phyloP scores from a whole-genome alignment of 345 rosid genomes.

The Gossypium stocksii region DNA sequence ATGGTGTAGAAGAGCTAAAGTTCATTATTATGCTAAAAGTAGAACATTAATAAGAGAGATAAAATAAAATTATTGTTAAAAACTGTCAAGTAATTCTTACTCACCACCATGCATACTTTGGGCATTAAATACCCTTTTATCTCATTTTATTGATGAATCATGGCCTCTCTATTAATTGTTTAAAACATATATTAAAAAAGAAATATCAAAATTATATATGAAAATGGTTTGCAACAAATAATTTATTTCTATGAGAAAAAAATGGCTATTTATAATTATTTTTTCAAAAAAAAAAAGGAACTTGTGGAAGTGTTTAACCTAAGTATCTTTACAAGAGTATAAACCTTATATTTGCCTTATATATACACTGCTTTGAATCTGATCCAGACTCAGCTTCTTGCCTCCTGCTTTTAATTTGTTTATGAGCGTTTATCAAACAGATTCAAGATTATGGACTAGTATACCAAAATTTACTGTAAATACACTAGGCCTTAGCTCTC shows the following conservation, averaged over 20 bases:
- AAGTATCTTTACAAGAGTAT: constrained; percentile 37
- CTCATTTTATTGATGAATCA: too few species aligned
- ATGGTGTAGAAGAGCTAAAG: too few species aligned
- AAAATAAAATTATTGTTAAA: too few species aligned
- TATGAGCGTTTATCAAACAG: constrained; percentile 31
- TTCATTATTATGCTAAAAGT: too few species aligned
- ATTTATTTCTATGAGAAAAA: neutral
- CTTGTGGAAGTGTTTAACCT: neutral
- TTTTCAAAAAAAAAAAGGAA: neutral
- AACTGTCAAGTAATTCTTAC: too few species aligned
- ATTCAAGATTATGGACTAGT: constrained; percentile 17
- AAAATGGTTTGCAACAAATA: neutral
- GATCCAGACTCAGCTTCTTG: constrained; percentile 28
- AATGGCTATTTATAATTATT: neutral
- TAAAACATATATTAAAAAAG: too few species aligned
- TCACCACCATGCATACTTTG: too few species aligned
- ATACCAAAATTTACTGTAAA: constrained; percentile 16
- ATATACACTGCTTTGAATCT: constrained; percentile 43
- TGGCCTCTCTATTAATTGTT: too few species aligned
- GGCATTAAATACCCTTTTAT: too few species aligned
- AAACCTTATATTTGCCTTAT: constrained; percentile 32
- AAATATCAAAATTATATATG: too few species aligned
- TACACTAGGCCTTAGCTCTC: neutral
- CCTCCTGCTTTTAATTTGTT: constrained; percentile 38
- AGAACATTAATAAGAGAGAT: too few species aligned